Evolutionary conservation across 177 flowering plant species (phyloP).

Genomic region (Vitis hybrid): DNA sequence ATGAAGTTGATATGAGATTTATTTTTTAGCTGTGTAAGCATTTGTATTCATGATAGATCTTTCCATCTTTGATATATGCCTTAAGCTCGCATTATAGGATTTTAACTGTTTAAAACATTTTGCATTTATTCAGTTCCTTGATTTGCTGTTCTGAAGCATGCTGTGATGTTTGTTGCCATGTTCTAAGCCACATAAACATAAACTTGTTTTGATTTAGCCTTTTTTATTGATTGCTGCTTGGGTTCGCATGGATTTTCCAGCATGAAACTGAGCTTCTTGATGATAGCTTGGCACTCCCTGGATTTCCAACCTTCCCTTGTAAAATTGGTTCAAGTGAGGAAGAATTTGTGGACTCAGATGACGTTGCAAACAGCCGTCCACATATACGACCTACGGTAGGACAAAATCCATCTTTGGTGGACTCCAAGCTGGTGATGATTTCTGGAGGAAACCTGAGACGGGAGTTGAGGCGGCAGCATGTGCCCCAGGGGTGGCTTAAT

Average conservation of each 20-base stretch:
- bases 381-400: slow-evolving; percentile 36
- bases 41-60: too few species aligned
- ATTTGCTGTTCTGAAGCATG: background rate
- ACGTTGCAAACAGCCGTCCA: slow-evolving; percentile 47
- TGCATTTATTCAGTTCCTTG: too few species aligned
- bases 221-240: background rate
- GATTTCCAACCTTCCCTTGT: slow-evolving; percentile 48
- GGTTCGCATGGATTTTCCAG: slow-evolving; percentile 34
- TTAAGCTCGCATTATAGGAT: too few species aligned
- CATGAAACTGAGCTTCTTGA: slow-evolving; percentile 84
- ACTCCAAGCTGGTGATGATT: slow-evolving; percentile 47
- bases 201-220: background rate
- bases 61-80: too few species aligned
- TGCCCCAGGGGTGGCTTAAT: slow-evolving; percentile 66
- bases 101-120: too few species aligned
- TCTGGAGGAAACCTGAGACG: slow-evolving; percentile 52
- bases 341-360: slow-evolving; percentile 83
- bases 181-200: background rate
- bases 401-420: slow-evolving; percentile 41
- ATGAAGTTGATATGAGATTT: too few species aligned
- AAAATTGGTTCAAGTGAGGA: slow-evolving; percentile 83
- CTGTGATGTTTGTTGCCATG: background rate
- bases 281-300: slow-evolving; percentile 76
- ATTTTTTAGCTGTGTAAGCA: too few species aligned
- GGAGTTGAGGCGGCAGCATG: slow-evolving; percentile 58